Conservation (phyloP, 495 filamentous ascomycete genomes). For the Hypomontagnella submonticulosa region DNA sequence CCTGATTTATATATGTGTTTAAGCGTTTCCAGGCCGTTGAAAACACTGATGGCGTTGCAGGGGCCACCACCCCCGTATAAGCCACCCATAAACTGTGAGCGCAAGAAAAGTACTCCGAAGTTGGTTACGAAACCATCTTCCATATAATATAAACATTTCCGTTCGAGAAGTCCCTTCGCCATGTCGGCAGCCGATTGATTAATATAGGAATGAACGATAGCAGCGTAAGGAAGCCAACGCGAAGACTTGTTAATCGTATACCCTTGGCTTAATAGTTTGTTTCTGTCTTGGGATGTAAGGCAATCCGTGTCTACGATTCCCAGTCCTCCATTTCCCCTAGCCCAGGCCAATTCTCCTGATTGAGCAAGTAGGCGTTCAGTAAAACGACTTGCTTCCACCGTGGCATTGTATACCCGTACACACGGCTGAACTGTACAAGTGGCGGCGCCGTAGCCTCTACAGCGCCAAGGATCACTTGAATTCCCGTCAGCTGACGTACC, state of each 20-base stretch:
- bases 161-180: neutral
- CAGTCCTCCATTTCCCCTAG: neutral
- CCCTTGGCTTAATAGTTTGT: neutral
- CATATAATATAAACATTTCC: neutral
- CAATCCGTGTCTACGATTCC: neutral
- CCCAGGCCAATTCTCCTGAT: neutral
- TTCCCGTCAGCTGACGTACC: neutral
- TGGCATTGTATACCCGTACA: conserved; percentile 3
- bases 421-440: conserved; percentile 6
- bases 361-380: neutral
- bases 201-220: too few species aligned
- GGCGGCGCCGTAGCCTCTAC: conserved; percentile 4
- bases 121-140: neutral
- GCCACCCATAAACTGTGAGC: too few species aligned
- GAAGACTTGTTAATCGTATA: neutral
- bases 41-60: too few species aligned
- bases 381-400: neutral
- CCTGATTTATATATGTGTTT: conserved; percentile 3
- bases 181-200: neutral
- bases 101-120: neutral
- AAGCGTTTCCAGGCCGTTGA: neutral
- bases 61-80: too few species aligned
- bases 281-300: neutral
- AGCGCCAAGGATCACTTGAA: neutral
- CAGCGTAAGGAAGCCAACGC: conserved; percentile 1